A percentile compares a stretch with the other conserved stretches of the same genome.
These are phyloP conservation scores for Colletotrichum lentis DNA, from an alignment of 2,329 filamentous ascomycete species.

Conservation along the genomic window DNA sequence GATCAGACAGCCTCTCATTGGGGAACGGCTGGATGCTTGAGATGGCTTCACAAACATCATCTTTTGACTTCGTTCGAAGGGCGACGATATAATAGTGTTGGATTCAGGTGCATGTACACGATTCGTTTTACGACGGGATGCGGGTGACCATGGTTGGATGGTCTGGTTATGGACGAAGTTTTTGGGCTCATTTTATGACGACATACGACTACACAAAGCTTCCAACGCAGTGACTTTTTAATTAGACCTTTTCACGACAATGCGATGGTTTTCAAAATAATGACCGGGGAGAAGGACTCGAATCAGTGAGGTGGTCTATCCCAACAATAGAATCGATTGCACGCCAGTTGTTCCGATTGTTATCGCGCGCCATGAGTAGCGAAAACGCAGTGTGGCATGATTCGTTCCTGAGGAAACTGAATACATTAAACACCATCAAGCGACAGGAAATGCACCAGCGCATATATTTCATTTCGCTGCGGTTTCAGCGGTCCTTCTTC, in stretches of 20 bases:
- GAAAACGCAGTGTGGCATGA: neutral
- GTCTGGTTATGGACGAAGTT: neutral
- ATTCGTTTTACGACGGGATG: slow-evolving; percentile 35
- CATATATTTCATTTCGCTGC: neutral
- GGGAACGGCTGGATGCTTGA: neutral
- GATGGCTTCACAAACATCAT: neutral
- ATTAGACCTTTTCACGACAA: neutral
- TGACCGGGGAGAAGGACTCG: neutral
- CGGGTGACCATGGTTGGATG: slow-evolving; percentile 11
- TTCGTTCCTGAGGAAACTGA: neutral
- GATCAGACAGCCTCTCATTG: neutral
- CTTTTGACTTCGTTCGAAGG: neutral
- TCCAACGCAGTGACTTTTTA: neutral
- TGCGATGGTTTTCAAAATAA: neutral
- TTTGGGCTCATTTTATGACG: neutral
- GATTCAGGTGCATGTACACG: slow-evolving; percentile 39
- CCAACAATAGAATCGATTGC: neutral
- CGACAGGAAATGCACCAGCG: neutral
- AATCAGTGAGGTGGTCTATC: neutral
- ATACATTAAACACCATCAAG: neutral
- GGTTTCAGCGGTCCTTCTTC: slow-evolving; percentile 59
- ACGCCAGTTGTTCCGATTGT: neutral
- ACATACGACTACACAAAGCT: neutral
- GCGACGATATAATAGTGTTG: slow-evolving; percentile 27
- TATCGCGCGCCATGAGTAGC: neutral